These are phyloP conservation scores for Xerocomellus amylosporus DNA, from an alignment of 768 basidiomycete species.

Conservation along the genomic window DNA sequence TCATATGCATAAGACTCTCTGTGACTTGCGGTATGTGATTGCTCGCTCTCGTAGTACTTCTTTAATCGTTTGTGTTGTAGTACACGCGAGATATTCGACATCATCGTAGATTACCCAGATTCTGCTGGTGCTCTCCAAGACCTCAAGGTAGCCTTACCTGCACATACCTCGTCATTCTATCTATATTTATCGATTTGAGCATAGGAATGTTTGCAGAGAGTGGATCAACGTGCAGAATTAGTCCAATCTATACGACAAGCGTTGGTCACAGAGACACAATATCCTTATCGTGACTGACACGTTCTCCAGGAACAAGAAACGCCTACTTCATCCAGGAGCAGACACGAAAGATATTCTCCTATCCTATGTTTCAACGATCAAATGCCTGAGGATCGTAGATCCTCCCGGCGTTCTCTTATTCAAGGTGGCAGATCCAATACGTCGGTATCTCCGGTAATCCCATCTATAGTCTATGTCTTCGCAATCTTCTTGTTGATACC, in stretches of 20 bases:
- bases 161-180: not conserved
- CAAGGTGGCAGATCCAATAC: conserved; percentile 91
- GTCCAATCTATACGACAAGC: conserved; percentile 76
- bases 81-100: conserved; percentile 88
- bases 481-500: not conserved
- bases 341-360: conserved; percentile 88
- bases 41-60: not conserved
- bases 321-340: conserved; percentile 92
- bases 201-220: conserved; percentile 76
- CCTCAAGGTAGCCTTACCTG: conserved; percentile 53
- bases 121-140: conserved; percentile 83
- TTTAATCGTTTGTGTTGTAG: conserved; percentile 30
- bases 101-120: conserved; percentile 92
- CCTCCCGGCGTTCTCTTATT: conserved; percentile 90
- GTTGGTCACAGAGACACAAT: conserved; percentile 39
- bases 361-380: conserved; percentile 91
- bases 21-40: conserved; percentile 70
- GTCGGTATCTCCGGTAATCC: conserved; percentile 77
- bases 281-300: conserved; percentile 4
- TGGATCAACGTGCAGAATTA: conserved; percentile 74
- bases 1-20: conserved; percentile 87
- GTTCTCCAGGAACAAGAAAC: conserved; percentile 65
- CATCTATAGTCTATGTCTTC: not conserved
- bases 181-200: not conserved
- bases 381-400: conserved; percentile 85